A percentile compares a stretch with the other conserved stretches of the same genome.
Conservation (phyloP, 2,329 filamentous ascomycete genomes). For the Cladosporium cucumerinum region DNA sequence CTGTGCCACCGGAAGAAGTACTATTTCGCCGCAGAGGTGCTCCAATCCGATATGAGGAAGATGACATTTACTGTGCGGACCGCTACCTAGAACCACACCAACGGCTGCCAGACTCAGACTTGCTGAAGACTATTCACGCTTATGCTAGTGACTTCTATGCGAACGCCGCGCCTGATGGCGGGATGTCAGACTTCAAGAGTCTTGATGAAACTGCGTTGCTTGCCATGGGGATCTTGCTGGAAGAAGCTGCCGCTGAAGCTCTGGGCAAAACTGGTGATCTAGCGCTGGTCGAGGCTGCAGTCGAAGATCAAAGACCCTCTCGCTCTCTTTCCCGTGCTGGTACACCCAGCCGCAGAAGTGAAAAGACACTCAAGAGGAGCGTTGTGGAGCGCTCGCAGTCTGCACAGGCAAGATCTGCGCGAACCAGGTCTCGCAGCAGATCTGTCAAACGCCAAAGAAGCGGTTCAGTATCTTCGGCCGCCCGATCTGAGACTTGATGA, state of each 20-base stretch:
- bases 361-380: not conserved
- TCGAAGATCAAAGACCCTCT: not conserved
- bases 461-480: not conserved
- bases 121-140: constrained; percentile 65
- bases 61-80: constrained; percentile 68
- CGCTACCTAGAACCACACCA: constrained; percentile 50
- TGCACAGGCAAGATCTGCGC: not conserved
- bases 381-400: not conserved
- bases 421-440: constrained; percentile 3
- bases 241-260: constrained; percentile 62
- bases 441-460: constrained; percentile 10
- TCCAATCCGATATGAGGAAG: constrained; percentile 65
- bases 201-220: constrained; percentile 77
- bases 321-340: not conserved
- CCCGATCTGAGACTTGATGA: not conserved
- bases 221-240: constrained; percentile 70
- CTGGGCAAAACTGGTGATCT: constrained; percentile 66
- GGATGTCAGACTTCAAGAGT: constrained; percentile 50
- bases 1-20: constrained; percentile 65
- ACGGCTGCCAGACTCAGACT: constrained; percentile 63
- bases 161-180: constrained; percentile 24
- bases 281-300: constrained; percentile 61
- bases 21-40: constrained; percentile 65
- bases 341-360: not conserved
- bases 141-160: constrained; percentile 68